Conservation (phyloP, 306 rosid genomes). For the Oxytropis ochrocephala region DNA sequence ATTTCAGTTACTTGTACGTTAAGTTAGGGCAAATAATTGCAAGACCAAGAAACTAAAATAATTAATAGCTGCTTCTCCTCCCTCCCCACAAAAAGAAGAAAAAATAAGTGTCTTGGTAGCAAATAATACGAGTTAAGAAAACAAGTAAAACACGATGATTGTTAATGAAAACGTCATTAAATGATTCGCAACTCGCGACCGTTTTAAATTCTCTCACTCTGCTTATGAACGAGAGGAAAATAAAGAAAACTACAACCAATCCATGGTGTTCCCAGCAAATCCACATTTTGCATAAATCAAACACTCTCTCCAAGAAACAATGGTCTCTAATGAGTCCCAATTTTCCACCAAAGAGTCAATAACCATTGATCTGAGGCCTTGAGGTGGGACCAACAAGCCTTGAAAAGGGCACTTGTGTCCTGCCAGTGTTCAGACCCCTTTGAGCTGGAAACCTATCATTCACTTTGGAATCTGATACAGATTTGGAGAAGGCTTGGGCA, state of each 20-base stretch:
- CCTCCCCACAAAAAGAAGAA: conserved; percentile 13
- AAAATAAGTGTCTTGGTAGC: conserved; percentile 15
- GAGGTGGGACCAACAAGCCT: conserved; percentile 74
- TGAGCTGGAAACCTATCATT: conserved; percentile 47
- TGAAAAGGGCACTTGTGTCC: conserved; percentile 72
- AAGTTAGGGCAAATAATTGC: no score
- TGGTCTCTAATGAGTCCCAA: conserved; percentile 11
- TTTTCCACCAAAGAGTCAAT: conserved; percentile 33
- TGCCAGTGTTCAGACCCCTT: conserved; percentile 45
- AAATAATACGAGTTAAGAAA: conserved; percentile 8
- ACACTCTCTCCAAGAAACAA: conserved; percentile 20
- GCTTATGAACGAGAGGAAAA: conserved; percentile 19
- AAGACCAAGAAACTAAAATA: conserved; percentile 9
- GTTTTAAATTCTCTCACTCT: conserved; percentile 24
- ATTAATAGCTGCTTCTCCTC: conserved; percentile 21
- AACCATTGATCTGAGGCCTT: conserved; percentile 92
- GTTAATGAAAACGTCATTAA: conserved; percentile 21
- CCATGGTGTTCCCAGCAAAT: conserved; percentile 18
- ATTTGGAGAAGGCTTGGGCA: conserved; percentile 88
- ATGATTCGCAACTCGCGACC: conserved; percentile 7
- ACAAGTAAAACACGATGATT: conserved; percentile 9
- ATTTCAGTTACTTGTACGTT: no score
- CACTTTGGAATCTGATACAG: conserved; percentile 65
- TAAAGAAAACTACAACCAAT: conserved; percentile 4
- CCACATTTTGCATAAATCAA: conserved; percentile 20